Conservation (phyloP, 169 alveolate species). For the Plasmodium gonderi region DNA sequence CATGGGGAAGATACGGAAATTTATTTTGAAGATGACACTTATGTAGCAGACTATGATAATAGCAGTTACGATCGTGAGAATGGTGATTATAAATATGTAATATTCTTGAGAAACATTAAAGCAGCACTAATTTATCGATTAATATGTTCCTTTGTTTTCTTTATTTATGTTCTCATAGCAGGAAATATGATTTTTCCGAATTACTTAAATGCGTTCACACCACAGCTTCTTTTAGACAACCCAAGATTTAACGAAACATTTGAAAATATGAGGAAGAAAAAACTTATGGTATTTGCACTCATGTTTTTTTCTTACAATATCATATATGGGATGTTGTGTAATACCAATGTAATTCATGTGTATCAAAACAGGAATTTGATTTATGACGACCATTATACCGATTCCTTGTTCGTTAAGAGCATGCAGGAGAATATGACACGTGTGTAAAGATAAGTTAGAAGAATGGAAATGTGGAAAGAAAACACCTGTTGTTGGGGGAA, state of each 20-base stretch:
- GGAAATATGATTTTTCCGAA: conserved; percentile 13
- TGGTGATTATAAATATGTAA: conserved; percentile 11
- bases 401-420: background rate
- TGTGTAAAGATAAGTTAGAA: background rate
- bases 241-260: conserved; percentile 15
- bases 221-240: conserved; percentile 19
- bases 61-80: background rate
- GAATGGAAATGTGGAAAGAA: no score
- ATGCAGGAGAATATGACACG: background rate
- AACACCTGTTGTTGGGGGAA: background rate
- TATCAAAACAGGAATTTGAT: conserved; percentile 46
- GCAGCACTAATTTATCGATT: conserved; percentile 35
- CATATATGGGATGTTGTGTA: conserved; percentile 46
- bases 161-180: conserved; percentile 25
- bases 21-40: conserved; percentile 22
- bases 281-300: background rate
- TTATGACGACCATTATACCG: conserved; percentile 39
- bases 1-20: conserved; percentile 44
- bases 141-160: conserved; percentile 2
- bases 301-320: conserved; percentile 46
- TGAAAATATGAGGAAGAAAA: conserved; percentile 49
- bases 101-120: conserved; percentile 24
- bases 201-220: conserved; percentile 10
- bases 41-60: background rate
- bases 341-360: conserved; percentile 49